A percentile compares a stretch with the other conserved stretches of the same genome.
These are phyloP conservation scores for Talaromyces albobiverticillius DNA, from an alignment of 2,329 filamentous ascomycete species.

Conservation along the genomic window DNA sequence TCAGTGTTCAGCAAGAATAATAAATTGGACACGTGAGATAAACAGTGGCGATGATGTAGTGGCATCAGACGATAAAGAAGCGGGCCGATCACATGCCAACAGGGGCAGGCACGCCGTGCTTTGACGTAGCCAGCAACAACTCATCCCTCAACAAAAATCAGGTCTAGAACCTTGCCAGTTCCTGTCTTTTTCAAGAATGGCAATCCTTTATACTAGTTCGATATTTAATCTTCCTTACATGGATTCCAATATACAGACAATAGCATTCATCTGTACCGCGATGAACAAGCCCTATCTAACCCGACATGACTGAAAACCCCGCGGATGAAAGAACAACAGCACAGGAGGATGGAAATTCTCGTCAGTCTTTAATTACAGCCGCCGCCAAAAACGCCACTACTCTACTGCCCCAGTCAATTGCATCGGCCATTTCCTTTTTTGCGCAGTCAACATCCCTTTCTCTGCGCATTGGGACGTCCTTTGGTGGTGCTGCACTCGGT, in stretches of 20 bases:
- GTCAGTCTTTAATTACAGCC: conserved; percentile 12
- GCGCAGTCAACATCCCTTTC: conserved; percentile 46
- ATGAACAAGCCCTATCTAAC: not conserved
- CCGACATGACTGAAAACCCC: conserved; percentile 3
- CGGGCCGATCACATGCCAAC: conserved; percentile 18
- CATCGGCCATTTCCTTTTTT: conserved; percentile 43
- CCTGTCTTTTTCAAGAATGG: not conserved
- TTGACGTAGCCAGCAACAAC: conserved; percentile 15
- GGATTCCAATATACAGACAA: not conserved
- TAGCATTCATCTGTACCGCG: not conserved
- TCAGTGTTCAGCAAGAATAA: too few species aligned
- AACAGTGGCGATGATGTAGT: too few species aligned
- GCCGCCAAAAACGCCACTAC: conserved; percentile 32
- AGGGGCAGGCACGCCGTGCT: conserved; percentile 4
- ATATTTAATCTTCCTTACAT: not conserved
- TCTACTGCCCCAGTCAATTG: conserved; percentile 42
- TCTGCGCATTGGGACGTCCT: conserved; percentile 42
- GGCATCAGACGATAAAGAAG: too few species aligned
- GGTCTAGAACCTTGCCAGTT: not conserved
- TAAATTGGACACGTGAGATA: too few species aligned
- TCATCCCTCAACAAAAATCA: conserved; percentile 8
- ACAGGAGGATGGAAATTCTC: not conserved
- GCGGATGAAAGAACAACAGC: not conserved
- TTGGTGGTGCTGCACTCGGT: conserved; percentile 44
- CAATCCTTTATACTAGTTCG: not conserved